Evolutionary conservation across 805 yeast species (phyloP), one percentile per base, ranked within the genome.

Genomic region (Yarrowia divulgata): DNA sequence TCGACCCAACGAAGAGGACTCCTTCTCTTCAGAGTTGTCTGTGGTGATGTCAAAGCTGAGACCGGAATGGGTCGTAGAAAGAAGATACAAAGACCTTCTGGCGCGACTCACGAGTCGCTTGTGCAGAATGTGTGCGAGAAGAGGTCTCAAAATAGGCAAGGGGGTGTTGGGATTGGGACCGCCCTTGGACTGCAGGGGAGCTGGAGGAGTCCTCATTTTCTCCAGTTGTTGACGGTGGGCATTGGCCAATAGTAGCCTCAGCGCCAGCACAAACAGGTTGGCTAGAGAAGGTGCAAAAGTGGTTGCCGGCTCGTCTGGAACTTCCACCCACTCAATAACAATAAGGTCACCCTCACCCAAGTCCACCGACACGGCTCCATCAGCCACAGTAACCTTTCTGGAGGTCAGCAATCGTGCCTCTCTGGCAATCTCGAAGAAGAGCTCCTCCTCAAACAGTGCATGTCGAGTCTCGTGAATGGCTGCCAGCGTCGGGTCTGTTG

Each of bases 391-490:
- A 4, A 91, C 94, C 68, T 90, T 88, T 72, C 88, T 86, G 19
- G 92, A 86, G 10, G 88, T 84, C 70, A 94, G 80, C 7, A 82
- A 76, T 39, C 88, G 84, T 0, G 97, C 91, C 77, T 94, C 99
- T 71, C 88, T 85, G 32, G 88, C 83, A 69, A 94, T 78, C 73
- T 89, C 93, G 77, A 85, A 87, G 80, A 91, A 91, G 68, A 94
- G 81, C 77, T 94, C 98, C 74, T 91, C 95, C 75, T 94, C 98
- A 79, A 94, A 94, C 8, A 93, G 81, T 70, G 86, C 85, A 71
- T 85, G 88, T 58, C 97, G 83, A 2, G 57, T 49, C 14, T 48
- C 68, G n/a, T 49, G 68, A 29, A 63, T 63, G 23, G 68, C 57
- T 6, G 45, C 68, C 34, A 60, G 8, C 29, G 66, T 60, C n/a